A percentile compares a stretch with the other conserved stretches of the same genome.
Evolutionary conservation across 371 early-diverging fungal genomes (phyloP).

Genomic region (Mortierella polycephala): DNA sequence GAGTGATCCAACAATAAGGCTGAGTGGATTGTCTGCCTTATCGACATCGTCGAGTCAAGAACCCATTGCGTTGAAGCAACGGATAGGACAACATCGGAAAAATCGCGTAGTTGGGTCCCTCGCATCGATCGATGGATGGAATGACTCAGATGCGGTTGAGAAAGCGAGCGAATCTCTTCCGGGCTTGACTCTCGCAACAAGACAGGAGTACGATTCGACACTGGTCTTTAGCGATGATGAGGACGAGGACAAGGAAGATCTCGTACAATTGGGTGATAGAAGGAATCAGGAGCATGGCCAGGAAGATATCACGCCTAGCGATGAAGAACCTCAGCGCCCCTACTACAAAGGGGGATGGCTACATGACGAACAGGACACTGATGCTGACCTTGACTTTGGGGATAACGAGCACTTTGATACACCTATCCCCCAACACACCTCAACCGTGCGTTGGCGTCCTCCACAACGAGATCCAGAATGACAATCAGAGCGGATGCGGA

Average conservation of each 20-base stretch:
- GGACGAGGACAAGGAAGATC: constrained; percentile 7
- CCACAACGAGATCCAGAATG: constrained; percentile 6
- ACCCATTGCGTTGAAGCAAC: neutral
- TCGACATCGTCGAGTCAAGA: neutral
- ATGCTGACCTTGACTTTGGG: too few species aligned
- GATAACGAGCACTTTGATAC: too few species aligned
- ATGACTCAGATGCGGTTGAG: too few species aligned
- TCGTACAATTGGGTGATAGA: too few species aligned
- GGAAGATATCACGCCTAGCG: neutral
- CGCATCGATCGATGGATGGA: constrained; percentile 3
- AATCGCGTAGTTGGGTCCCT: constrained; percentile 1
- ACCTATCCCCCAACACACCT: too few species aligned
- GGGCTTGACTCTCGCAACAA: constrained; percentile 11
- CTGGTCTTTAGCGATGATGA: constrained; percentile 17
- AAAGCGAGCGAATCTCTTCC: neutral
- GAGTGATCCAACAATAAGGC: constrained; percentile 5
- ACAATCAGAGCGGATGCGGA: constrained; percentile 19
- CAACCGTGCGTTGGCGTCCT: neutral
- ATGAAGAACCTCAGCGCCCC: too few species aligned
- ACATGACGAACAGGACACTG: too few species aligned
- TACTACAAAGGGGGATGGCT: too few species aligned
- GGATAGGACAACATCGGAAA: neutral
- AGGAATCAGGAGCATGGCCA: neutral
- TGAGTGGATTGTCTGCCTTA: neutral
- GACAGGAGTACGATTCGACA: constrained; percentile 23